Evolutionary conservation across 129 eudicot genomes (phyloP).

Genomic region (Ambrosia trifida): DNA sequence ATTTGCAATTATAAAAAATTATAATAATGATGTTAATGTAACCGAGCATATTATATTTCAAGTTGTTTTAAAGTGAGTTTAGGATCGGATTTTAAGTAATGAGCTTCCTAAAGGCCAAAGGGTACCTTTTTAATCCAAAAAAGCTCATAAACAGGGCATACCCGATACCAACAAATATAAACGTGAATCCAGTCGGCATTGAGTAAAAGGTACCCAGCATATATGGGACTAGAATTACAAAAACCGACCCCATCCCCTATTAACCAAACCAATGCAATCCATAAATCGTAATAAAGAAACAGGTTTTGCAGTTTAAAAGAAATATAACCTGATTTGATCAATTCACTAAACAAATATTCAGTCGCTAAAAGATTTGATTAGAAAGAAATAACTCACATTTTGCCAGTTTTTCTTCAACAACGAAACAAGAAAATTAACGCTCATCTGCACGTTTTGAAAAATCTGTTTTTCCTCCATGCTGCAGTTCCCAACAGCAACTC

Average conservation of each 20-base stretch:
- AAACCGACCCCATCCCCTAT: not conserved
- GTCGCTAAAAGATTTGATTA: not conserved
- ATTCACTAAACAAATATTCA: not conserved
- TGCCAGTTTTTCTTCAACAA: conserved; percentile 70
- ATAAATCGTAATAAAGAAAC: not conserved
- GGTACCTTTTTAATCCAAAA: not conserved
- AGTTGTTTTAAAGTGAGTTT: too few relatives aligned
- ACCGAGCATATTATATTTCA: too few relatives aligned
- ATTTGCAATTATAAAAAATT: too few relatives aligned
- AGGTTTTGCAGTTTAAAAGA: not conserved
- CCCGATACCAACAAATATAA: too few relatives aligned
- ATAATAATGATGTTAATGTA: too few relatives aligned
- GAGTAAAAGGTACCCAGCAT: too few relatives aligned
- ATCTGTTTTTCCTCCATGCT: conserved; percentile 72
- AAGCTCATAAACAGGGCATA: not conserved
- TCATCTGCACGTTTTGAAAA: conserved; percentile 70
- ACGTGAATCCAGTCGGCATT: too few relatives aligned
- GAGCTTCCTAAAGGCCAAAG: not conserved
- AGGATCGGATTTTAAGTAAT: too few relatives aligned
- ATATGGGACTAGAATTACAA: too few relatives aligned
- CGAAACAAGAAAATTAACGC: conserved; percentile 63
- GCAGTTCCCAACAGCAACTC: conserved; percentile 68
- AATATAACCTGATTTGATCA: not conserved
- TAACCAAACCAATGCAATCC: not conserved
- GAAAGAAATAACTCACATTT: conserved; percentile 40